phyloP scores from a whole-genome alignment of 2,329 filamentous ascomycete species.

The Ophiostoma tasmaniense region DNA sequence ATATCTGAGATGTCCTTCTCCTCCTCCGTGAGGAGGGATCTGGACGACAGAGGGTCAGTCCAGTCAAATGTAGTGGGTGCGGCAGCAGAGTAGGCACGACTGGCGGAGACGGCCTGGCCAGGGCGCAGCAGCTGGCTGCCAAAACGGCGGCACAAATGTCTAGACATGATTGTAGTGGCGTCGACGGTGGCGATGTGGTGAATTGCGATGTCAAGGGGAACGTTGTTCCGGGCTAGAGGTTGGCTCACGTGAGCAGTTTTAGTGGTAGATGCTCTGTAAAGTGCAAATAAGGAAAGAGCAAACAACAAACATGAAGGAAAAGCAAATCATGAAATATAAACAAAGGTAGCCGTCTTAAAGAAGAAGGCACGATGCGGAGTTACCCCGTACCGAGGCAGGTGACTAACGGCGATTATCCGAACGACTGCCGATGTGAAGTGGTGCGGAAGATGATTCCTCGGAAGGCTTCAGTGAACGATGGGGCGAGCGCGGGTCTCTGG shows the following conservation, averaged over 20 bases:
- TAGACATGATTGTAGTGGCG: slow-evolving; percentile 16
- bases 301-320: not conserved
- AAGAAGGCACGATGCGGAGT: not conserved
- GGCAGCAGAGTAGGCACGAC: slow-evolving; percentile 17
- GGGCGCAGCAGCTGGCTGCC: slow-evolving; percentile 17
- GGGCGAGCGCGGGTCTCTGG: not conserved
- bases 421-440: slow-evolving; percentile 14
- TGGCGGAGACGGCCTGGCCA: slow-evolving; percentile 6
- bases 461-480: slow-evolving; percentile 4
- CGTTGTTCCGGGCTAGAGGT: not conserved
- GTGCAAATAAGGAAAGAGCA: not conserved
- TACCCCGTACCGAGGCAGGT: not conserved
- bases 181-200: not conserved
- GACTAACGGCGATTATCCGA: slow-evolving; percentile 12
- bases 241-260: not conserved
- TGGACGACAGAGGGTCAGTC: slow-evolving; percentile 75
- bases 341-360: not conserved
- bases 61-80: slow-evolving; percentile 58
- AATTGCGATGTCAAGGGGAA: not conserved
- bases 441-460: slow-evolving; percentile 12
- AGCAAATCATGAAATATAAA: no score
- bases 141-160: slow-evolving; percentile 16
- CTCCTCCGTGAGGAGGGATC: slow-evolving; percentile 76
- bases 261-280: not conserved
- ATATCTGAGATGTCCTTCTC: slow-evolving; percentile 85